Conservation (phyloP, 1,284 basidiomycete species). For the Marasmius oreades region DNA sequence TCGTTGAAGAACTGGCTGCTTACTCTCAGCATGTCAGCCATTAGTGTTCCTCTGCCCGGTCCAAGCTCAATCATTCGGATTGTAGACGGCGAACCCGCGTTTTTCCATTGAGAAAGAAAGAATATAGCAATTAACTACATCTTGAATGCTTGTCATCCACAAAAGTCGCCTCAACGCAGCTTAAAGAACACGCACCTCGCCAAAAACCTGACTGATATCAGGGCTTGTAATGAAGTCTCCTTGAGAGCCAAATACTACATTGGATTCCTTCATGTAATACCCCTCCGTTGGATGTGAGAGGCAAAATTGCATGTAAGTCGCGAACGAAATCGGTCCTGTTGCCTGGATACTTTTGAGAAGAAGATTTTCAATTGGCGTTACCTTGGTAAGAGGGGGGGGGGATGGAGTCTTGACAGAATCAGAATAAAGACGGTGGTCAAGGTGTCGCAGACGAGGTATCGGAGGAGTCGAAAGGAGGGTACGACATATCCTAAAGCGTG, state of each 20-base stretch:
- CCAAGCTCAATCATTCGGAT: conserved; percentile 89
- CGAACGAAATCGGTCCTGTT: conserved; percentile 82
- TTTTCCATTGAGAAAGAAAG: conserved; percentile 80
- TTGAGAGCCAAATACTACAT: conserved; percentile 78
- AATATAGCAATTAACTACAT: conserved; percentile 81
- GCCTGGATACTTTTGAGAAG: conserved; percentile 43
- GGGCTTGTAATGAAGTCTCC: conserved; percentile 98
- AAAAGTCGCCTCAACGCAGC: conserved; percentile 28
- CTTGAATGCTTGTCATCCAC: conserved; percentile 25
- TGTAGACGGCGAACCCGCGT: conserved; percentile 44
- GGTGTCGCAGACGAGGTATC: too few relatives aligned
- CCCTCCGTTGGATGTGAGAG: conserved; percentile 84
- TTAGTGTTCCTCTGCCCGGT: conserved; percentile 90
- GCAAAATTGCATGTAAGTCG: conserved; percentile 88
- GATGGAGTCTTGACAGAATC: too few relatives aligned
- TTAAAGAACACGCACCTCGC: conserved; percentile 66
- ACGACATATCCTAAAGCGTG: too few relatives aligned
- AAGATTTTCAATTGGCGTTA: not conserved
- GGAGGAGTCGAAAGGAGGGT: too few relatives aligned
- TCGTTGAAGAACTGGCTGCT: conserved; percentile 24
- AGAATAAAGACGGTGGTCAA: too few relatives aligned
- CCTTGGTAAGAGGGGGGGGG: not conserved
- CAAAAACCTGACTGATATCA: conserved; percentile 96
- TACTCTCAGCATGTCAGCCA: conserved; percentile 88
- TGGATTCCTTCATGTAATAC: conserved; percentile 78